Evolutionary conservation across 1,284 basidiomycete genomes (phyloP), one percentile per base, ranked within the genome.

Genomic region (Marasmius fiardii): DNA sequence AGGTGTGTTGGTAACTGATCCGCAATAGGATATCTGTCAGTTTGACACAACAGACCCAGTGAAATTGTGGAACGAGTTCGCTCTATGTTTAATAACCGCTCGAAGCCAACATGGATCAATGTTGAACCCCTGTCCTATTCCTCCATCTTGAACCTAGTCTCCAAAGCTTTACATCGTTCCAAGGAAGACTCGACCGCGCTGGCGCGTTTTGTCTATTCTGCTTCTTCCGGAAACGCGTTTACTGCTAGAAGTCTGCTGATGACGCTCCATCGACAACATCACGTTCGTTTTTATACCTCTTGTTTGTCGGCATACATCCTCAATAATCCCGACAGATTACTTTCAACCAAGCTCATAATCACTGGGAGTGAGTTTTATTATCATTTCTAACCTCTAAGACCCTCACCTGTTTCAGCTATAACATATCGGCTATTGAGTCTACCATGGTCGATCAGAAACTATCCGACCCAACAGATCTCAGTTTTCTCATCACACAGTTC

Each of bases 201-300:
- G 50, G 78, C 85, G 5, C 72, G 75, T 10, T 77, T 87, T 50
- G 71, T 88, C 14, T 80, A 76, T 62, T 71, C 74, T 1, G 72
- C 78, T 11, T 87, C 86, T 1, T 76, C 77, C 14, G 86, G 86
- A 3, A 89, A 88, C 65, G 81, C 84, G 0, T 88, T 89, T 60
- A 80, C 81, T 10, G 82, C 82, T 2, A 71, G 85, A 51, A 86
- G 77, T 61, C 75, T 87, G 45, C 65, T 88, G 31, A 77, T 71
- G 34, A 83, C 81, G 1, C 69, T 88, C 1, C 80, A 86, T 52
- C 71, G 85, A 16, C 83, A 85, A 60, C 73, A 74, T 58, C 74
- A 79, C 63, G 82, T 83, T 63, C 44, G 76, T 67, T 45, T 10
- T 10, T 31, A 23, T 48, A 12, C 12, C 20, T 48, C 20, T 10